These are phyloP conservation scores for Aspergillus tubingensis DNA, from an alignment of 2,329 filamentous ascomycete species.

Conservation along the genomic window DNA sequence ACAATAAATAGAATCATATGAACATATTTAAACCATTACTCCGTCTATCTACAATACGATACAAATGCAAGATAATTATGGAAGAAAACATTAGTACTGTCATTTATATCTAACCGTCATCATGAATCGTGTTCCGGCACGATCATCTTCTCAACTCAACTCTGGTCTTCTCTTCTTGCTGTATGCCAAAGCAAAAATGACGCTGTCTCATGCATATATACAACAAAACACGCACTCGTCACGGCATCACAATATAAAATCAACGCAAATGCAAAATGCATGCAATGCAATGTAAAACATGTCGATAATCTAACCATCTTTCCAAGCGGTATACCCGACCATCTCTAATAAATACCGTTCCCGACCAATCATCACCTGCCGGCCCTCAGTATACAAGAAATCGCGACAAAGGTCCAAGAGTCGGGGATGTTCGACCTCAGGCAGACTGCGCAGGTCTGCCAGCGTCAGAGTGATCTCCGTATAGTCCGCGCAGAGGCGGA, in stretches of 20 bases:
- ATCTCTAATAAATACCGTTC: slow-evolving; percentile 15
- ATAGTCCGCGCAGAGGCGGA: slow-evolving; percentile 5
- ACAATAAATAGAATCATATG: too few relatives aligned
- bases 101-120: too few relatives aligned
- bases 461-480: not conserved
- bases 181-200: too few relatives aligned
- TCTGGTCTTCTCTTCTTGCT: too few relatives aligned
- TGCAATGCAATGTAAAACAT: not conserved
- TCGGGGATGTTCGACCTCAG: not conserved
- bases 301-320: not conserved
- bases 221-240: too few relatives aligned
- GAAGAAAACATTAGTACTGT: too few relatives aligned
- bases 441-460: not conserved
- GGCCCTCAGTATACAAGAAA: slow-evolving; percentile 13
- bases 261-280: not conserved
- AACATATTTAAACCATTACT: too few relatives aligned
- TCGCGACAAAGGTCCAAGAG: slow-evolving; percentile 7
- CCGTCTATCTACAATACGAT: too few relatives aligned
- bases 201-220: slow-evolving; percentile 7
- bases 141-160: too few relatives aligned
- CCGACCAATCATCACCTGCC: slow-evolving; percentile 14
- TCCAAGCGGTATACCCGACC: slow-evolving; percentile 5
- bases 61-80: too few relatives aligned
- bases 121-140: too few relatives aligned
- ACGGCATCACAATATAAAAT: too few relatives aligned